Base-by-base conservation (phyloP, 2,329 filamentous ascomycete species). In the Sporothrix humicola region DNA sequence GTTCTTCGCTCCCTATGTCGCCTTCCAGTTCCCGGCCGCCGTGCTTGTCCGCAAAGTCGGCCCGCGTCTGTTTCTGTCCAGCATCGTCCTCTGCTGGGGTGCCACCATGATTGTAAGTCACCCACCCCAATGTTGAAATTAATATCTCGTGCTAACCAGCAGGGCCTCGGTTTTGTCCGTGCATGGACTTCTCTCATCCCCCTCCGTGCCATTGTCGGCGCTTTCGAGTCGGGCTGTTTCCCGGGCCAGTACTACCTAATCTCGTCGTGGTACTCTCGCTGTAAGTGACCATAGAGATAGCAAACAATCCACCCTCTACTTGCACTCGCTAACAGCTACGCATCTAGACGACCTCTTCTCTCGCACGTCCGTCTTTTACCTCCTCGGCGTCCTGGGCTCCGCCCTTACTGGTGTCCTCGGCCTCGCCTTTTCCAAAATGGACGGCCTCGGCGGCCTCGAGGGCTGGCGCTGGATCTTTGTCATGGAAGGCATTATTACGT, bases 321-420 rank as follows among this genome's bases (percentile, higher is more conserved):
- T n/a, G n/a, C n/a, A n/a, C n/a, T n/a, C n/a, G n/a, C n/a, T n/a
- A n/a, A n/a, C n/a, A n/a, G n/a, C n/a, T n/a, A n/a, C n/a, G n/a
- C n/a, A n/a, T n/a, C n/a, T n/a, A 65, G 61, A 65, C 37, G 61
- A 65, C 61, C 61, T 65, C 13, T 65, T 65, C 61, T 65, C 61
- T 17, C 61, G 61, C 37, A 65, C 61, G 6, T 65, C 61, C 61
- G 61, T 65, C 37, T 65, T 65, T 9, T 65, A 65, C 42, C n/a
- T 65, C 6, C 61, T 65, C 37, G 61, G 61, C 15, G 61, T 65
- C 8, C 37, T 65, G 3, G 61, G 61, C 37, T 65, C 61, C 17
- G 61, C 61, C 37, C 61, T 65, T 0, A 65, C 61, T 15, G 61
- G 61, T 15, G 42, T 65, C 1, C 42, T 65, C 17, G 61, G 61